These are phyloP conservation scores for Fagus crenata DNA, from an alignment of 306 rosid species.

Conservation along the genomic window DNA sequence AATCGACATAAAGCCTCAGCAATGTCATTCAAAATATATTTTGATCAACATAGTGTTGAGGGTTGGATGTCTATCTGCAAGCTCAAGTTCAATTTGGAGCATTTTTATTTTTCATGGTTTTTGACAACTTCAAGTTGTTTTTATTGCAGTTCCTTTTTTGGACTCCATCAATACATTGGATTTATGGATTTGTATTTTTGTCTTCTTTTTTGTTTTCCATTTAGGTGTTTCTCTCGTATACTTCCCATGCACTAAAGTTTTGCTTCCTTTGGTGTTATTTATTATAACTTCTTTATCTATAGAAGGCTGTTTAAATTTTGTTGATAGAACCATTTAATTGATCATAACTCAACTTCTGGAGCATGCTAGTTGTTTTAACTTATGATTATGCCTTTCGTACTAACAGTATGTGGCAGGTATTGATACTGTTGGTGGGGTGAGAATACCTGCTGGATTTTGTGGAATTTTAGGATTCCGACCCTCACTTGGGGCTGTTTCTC, in stretches of 20 bases:
- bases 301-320: neutral
- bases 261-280: neutral
- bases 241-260: neutral
- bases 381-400: slow-evolving; percentile 23
- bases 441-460: slow-evolving; percentile 94
- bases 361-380: neutral
- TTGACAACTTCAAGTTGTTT: neutral
- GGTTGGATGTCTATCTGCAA: no score
- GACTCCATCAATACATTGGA: neutral
- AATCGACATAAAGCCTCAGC: no score
- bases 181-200: neutral
- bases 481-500: slow-evolving; percentile 87
- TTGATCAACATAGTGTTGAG: no score
- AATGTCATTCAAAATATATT: no score
- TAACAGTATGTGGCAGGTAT: slow-evolving; percentile 52
- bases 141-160: neutral
- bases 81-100: no score
- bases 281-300: neutral
- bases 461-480: slow-evolving; percentile 93
- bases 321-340: neutral
- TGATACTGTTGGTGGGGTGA: slow-evolving; percentile 91
- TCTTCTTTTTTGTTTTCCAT: neutral
- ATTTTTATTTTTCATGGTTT: neutral
- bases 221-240: neutral
- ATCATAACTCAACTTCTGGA: neutral